These are phyloP conservation scores for Zygotorulaspora chibaensis DNA, from an alignment of 805 yeast species.

Conservation along the genomic window DNA sequence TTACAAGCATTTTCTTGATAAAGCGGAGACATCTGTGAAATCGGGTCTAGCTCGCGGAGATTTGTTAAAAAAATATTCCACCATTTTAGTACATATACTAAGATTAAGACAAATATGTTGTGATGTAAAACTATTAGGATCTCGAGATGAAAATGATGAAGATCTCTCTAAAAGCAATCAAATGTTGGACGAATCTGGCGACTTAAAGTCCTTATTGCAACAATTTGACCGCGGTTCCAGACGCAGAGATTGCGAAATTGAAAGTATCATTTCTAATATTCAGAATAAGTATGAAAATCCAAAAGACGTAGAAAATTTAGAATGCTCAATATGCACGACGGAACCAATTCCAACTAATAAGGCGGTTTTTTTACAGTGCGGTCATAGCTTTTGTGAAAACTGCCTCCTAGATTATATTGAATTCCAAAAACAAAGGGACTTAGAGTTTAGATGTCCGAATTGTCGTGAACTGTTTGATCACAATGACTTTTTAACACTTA, in stretches of 20 bases:
- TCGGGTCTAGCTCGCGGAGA: conserved; percentile 62
- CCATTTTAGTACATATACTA: conserved; percentile 76
- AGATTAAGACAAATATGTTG: conserved; percentile 87
- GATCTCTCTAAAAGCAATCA: conserved; percentile 30
- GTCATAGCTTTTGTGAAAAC: conserved; percentile 70
- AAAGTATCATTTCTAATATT: conserved; percentile 2
- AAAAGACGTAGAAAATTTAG: conserved; percentile 42
- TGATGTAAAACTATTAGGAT: conserved; percentile 62
- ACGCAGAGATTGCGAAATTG: conserved; percentile 2
- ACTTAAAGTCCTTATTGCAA: conserved; percentile 3
- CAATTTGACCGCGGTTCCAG: not conserved
- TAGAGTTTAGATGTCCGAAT: conserved; percentile 62
- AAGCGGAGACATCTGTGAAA: conserved; percentile 59
- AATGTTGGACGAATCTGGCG: conserved; percentile 7
- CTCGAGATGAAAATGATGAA: conserved; percentile 51
- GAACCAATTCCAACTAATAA: conserved; percentile 54
- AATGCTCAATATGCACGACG: conserved; percentile 82
- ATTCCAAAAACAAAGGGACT: conserved; percentile 50
- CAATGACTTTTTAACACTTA: conserved; percentile 40
- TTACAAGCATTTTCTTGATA: conserved; percentile 62
- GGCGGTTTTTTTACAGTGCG: conserved; percentile 67
- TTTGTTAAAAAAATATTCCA: conserved; percentile 65
- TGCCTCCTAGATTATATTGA: conserved; percentile 74
- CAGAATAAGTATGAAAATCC: conserved; percentile 28
- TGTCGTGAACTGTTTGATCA: conserved; percentile 58